Percentiles rank a stretch among this genome's conserved stretches.
These are phyloP conservation scores for Psilocybe cyanescens DNA, from an alignment of 768 basidiomycete genomes.

Conservation along the genomic window DNA sequence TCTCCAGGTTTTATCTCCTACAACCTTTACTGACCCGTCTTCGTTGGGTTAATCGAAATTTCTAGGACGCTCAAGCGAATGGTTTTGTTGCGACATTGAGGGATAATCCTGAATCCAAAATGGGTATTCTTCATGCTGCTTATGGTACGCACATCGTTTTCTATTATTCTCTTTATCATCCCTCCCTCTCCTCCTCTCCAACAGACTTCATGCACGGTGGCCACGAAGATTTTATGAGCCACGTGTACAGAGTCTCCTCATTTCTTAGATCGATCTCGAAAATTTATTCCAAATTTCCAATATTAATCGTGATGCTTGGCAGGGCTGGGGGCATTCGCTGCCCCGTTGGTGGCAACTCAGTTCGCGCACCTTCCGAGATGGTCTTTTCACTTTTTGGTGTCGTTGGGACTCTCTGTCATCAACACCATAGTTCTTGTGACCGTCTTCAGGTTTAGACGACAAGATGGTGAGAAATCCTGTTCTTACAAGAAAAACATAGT, in stretches of 20 bases:
- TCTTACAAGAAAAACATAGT: too few relatives aligned
- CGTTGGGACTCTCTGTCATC: slow-evolving; percentile 62
- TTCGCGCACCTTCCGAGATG: slow-evolving; percentile 68
- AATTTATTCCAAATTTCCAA: not conserved
- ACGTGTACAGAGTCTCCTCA: not conserved
- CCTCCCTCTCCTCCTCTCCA: not conserved
- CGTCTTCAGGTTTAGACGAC: slow-evolving; percentile 71
- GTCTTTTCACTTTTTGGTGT: slow-evolving; percentile 80
- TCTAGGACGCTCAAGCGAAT: slow-evolving; percentile 72
- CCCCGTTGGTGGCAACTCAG: slow-evolving; percentile 83
- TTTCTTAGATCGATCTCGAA: not conserved
- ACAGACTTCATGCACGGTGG: too few relatives aligned
- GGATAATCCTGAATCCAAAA: slow-evolving; percentile 61
- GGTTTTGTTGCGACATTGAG: slow-evolving; percentile 67
- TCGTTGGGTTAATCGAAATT: not conserved
- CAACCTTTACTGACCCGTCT: not conserved
- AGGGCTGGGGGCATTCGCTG: slow-evolving; percentile 68
- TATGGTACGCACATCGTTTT: slow-evolving; percentile 48
- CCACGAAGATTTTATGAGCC: too few relatives aligned
- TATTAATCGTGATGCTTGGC: not conserved
- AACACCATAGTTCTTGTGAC: slow-evolving; percentile 53
- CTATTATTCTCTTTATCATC: not conserved
- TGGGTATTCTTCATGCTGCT: slow-evolving; percentile 52
- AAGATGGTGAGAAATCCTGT: slow-evolving; percentile 60
- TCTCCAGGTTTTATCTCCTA: slow-evolving; percentile 41